Percentiles rank a stretch among this genome's conserved stretches.
These are phyloP conservation scores for Colletotrichum gigasporum DNA, from an alignment of 2,329 filamentous ascomycete species.

Conservation along the genomic window DNA sequence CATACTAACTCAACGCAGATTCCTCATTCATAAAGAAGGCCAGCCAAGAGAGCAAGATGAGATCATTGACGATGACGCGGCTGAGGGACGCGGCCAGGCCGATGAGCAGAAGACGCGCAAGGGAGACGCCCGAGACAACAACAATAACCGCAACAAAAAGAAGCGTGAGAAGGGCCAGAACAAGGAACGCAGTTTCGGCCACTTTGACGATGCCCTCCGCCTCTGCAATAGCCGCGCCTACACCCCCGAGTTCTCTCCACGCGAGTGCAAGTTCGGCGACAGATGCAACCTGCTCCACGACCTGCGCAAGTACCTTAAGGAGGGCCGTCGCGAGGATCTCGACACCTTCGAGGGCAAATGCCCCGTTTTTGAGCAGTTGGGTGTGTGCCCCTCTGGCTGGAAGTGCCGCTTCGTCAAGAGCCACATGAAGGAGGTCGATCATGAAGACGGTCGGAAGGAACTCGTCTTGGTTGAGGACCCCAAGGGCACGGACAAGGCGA, in stretches of 20 bases:
- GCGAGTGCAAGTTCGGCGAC: constrained; percentile 79
- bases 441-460: constrained; percentile 84
- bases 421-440: constrained; percentile 83
- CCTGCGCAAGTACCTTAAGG: constrained; percentile 82
- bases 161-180: constrained; percentile 74
- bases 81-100: constrained; percentile 52
- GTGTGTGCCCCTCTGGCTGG: constrained; percentile 86
- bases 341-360: constrained; percentile 80
- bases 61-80: constrained; percentile 57
- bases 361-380: constrained; percentile 80
- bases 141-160: constrained; percentile 54
- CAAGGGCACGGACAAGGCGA: constrained; percentile 44
- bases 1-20: constrained; percentile 38
- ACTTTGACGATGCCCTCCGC: constrained; percentile 78
- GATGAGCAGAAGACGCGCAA: constrained; percentile 63
- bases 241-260: constrained; percentile 82
- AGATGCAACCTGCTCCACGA: constrained; percentile 86
- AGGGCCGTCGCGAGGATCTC: constrained; percentile 84
- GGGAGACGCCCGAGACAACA: constrained; percentile 51
- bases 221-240: constrained; percentile 81
- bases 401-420: constrained; percentile 91
- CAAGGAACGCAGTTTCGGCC: constrained; percentile 82
- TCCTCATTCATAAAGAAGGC: constrained; percentile 39
- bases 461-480: constrained; percentile 71
- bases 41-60: constrained; percentile 66